phyloP scores from a whole-genome alignment of 768 basidiomycete species.

The Crassisporium funariophilum region DNA sequence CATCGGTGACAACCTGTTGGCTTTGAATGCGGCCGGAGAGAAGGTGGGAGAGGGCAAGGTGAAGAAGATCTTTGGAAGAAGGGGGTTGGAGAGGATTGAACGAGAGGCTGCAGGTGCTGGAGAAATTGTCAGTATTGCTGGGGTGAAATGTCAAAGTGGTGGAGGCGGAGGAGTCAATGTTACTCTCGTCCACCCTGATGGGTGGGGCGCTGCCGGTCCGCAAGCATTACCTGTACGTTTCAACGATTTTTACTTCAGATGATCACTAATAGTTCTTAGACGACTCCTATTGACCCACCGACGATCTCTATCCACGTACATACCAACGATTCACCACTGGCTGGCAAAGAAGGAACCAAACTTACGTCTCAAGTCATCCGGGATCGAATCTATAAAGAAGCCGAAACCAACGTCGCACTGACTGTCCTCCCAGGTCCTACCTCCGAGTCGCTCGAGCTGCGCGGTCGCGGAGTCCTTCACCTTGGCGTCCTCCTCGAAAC shows the following conservation, averaged over 20 bases:
- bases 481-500: constrained; percentile 55
- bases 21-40: constrained; percentile 42
- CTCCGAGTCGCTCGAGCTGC: constrained; percentile 50
- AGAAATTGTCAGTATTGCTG: constrained; percentile 52
- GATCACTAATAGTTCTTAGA: constrained; percentile 23
- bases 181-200: constrained; percentile 45
- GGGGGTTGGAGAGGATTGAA: constrained; percentile 45
- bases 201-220: constrained; percentile 44
- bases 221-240: constrained; percentile 39
- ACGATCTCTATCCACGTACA: constrained; percentile 51
- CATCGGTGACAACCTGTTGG: constrained; percentile 41
- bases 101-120: constrained; percentile 47
- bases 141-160: constrained; percentile 35
- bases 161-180: constrained; percentile 46
- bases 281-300: constrained; percentile 53
- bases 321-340: constrained; percentile 50
- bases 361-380: constrained; percentile 52
- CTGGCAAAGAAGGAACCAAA: constrained; percentile 47
- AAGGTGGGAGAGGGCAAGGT: constrained; percentile 53
- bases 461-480: constrained; percentile 50
- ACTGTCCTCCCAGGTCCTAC: constrained; percentile 51
- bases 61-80: constrained; percentile 43
- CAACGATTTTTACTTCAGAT: background rate
- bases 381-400: constrained; percentile 50
- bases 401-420: constrained; percentile 54